Conservation (phyloP, 2,329 filamentous ascomycete genomes). For the Rhexocercosporidium sp. region DNA sequence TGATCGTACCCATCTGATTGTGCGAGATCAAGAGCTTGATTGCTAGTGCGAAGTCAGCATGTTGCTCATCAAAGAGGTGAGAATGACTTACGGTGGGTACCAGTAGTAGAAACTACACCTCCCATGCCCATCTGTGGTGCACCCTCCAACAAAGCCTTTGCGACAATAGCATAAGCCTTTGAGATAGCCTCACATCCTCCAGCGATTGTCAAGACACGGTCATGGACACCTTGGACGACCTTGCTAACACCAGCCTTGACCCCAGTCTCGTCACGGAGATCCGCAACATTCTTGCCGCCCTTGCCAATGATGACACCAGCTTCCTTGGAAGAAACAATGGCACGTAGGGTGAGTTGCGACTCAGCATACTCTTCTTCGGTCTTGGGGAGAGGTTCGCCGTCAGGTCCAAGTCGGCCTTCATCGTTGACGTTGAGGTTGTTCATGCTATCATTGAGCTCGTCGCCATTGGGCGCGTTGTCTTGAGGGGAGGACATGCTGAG, state of each 20-base stretch:
- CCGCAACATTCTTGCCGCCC: slow-evolving; percentile 96
- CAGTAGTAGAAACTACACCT: slow-evolving; percentile 82
- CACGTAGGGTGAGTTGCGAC: slow-evolving; percentile 89
- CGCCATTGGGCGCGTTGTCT: slow-evolving; percentile 42
- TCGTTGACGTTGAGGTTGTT: slow-evolving; percentile 72
- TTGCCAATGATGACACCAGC: slow-evolving; percentile 99
- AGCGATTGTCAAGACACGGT: slow-evolving; percentile 94
- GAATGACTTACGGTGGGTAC: slow-evolving; percentile 83
- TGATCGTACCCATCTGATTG: slow-evolving; percentile 99
- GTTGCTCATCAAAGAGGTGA: slow-evolving; percentile 7
- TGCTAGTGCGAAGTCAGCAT: slow-evolving; percentile 57
- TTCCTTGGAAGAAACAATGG: slow-evolving; percentile 98
- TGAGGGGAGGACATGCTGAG: slow-evolving; percentile 40
- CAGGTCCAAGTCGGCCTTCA: slow-evolving; percentile 66
- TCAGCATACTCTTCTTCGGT: slow-evolving; percentile 97
- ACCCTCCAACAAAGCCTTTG: slow-evolving; percentile 88
- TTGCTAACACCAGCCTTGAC: slow-evolving; percentile 99
- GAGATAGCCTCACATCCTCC: slow-evolving; percentile 87
- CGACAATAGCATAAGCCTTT: slow-evolving; percentile 91
- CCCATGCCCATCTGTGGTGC: slow-evolving; percentile 97
- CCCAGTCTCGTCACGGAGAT: slow-evolving; percentile 94
- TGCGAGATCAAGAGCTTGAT: slow-evolving; percentile 98
- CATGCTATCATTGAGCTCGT: slow-evolving; percentile 64
- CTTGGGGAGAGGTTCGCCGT: slow-evolving; percentile 82
- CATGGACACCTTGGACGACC: slow-evolving; percentile 95